Percentiles rank a stretch among this genome's conserved stretches.
These are phyloP conservation scores for Penicillium angulare DNA, from an alignment of 495 filamentous ascomycete genomes.

Conservation along the genomic window DNA sequence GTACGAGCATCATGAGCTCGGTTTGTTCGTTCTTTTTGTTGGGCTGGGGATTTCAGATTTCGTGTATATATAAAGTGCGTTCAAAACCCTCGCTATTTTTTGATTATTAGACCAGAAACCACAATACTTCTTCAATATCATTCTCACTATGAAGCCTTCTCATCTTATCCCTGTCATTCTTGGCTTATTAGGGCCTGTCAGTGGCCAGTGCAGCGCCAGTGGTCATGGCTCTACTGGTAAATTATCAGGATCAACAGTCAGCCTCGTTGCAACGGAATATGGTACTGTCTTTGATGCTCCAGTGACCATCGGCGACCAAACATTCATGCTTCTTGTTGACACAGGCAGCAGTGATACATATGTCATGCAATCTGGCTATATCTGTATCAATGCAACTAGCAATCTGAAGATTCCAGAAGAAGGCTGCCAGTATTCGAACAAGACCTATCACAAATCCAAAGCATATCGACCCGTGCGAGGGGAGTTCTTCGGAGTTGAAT, in stretches of 20 bases:
- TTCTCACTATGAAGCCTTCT: not conserved
- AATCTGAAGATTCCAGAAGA: conserved; percentile 20
- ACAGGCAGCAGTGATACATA: conserved; percentile 66
- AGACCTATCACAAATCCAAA: conserved; percentile 39
- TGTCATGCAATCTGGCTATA: conserved; percentile 46
- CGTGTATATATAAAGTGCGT: too few species aligned
- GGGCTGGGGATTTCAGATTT: too few species aligned
- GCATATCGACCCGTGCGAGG: conserved; percentile 42
- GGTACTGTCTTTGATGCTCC: conserved; percentile 24
- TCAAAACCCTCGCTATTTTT: too few species aligned
- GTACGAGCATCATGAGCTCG: too few species aligned
- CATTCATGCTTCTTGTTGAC: conserved; percentile 47
- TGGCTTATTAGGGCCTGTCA: not conserved
- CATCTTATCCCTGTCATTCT: not conserved
- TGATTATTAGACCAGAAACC: not conserved
- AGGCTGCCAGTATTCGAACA: conserved; percentile 47
- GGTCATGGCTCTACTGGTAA: not conserved
- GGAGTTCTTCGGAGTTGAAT: conserved; percentile 57
- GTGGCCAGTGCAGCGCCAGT: too few species aligned
- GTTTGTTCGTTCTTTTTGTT: too few species aligned
- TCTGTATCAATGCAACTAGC: conserved; percentile 41
- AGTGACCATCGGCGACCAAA: conserved; percentile 25
- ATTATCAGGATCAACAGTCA: not conserved
- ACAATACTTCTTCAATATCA: not conserved
- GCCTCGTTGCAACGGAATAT: conserved; percentile 10